Base-by-base conservation (phyloP, 352 stramenopile species). In the Pythium scleroteichum region DNA sequence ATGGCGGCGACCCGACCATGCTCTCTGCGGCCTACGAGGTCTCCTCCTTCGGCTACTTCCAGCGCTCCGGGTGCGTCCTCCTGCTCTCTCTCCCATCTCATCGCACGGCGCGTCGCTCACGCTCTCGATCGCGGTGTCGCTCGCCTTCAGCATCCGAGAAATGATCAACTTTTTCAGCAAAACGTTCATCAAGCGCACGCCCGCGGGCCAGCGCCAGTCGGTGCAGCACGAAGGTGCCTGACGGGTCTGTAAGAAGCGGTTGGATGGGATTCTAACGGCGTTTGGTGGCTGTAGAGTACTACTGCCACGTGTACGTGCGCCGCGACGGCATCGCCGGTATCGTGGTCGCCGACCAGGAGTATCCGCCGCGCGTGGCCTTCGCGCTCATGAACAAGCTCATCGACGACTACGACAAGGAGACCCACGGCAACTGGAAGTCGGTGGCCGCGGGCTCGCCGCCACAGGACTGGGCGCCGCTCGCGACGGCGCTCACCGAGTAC, bases 131-230 rank as follows among this genome's bases (percentile, higher is more conserved):
- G 9, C 23, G 38, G 4, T 42, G 20, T 27, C 26, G 39, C 4
- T 59, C 16, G 26, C 29, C 40, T 58, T 55, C 62, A 98, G 91
- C 17, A 82, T 99, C 17, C 96, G 97, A 62, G 95, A 99, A 82
- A 99, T 99, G 95, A 90, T 99, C 54, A 98, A 97, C 56, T 99
- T 99, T 75, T 98, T 99, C 79, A 98, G 92, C 70, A 98, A 98
- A 75, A 99, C 96, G 59, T 98, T 99, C 68, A 92, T 98, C 55
- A 99, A 99, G 80, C 82, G 97, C 65, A 99, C 97, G 48, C 82
- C 96, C 66, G 76, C 85, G 29, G 96, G 97, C 9, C 96, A 99
- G 82, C 87, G 97, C 53, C 96, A 99, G 85, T 99, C 95, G 1
- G 92, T 99, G 20, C 93, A 98, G 66, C 96, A 99, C 67, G 97